Evolutionary conservation across 441 rosid species (phyloP).

Genomic region (Gossypium schwendimanii): DNA sequence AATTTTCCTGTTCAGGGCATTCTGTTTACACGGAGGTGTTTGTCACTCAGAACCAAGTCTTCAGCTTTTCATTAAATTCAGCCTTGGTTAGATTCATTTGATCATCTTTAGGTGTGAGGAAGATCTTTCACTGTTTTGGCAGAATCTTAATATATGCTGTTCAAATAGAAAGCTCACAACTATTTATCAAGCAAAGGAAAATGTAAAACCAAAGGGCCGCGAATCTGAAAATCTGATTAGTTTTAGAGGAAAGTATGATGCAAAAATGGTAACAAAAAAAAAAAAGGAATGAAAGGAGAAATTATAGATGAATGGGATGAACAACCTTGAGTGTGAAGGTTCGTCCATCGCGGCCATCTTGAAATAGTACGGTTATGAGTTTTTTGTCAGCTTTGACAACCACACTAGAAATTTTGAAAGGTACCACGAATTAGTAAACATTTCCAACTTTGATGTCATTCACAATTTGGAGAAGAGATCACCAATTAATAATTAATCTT

Average conservation of each 20-base stretch:
- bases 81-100: not conserved
- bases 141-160: not conserved
- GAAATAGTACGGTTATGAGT: conserved; percentile 87
- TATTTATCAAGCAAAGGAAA: not conserved
- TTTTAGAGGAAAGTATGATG: not conserved
- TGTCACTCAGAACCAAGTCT: not conserved
- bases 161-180: not conserved
- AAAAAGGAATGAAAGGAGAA: not conserved
- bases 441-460: conserved; percentile 14
- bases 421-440: conserved; percentile 25
- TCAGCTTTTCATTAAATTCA: not conserved
- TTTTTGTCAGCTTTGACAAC: conserved; percentile 94
- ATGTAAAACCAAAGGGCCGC: not conserved
- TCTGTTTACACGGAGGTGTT: not conserved
- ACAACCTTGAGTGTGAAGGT: conserved; percentile 94
- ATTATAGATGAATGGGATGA: conserved; percentile 7
- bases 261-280: conserved; percentile 2
- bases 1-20: not conserved
- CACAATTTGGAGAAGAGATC: conserved; percentile 16
- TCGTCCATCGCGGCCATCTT: conserved; percentile 96
- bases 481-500: conserved; percentile 19
- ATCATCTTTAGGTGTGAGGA: not conserved
- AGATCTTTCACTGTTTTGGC: conserved; percentile 3
- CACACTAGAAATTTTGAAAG: conserved; percentile 53
- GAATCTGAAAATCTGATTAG: conserved; percentile 8